Conservation (phyloP, 208 protist genomes). For the Lotmaria passim region DNA sequence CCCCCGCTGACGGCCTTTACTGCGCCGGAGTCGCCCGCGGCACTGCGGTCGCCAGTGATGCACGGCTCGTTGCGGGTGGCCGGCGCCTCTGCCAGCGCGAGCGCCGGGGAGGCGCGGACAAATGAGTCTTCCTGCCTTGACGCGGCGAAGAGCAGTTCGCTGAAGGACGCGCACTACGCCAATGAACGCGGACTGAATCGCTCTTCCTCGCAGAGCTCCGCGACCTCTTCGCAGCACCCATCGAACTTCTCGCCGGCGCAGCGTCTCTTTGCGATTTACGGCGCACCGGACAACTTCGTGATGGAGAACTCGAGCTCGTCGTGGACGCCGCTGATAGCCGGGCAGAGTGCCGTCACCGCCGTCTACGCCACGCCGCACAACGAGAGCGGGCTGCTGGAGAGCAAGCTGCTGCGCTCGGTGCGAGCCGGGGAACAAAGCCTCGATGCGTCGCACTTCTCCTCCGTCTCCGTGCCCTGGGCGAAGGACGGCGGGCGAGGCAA, state of each 20-base stretch:
- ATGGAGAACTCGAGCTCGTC: slow-evolving; percentile 20
- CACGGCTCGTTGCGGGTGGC: background rate
- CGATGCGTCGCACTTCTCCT: slow-evolving; percentile 6
- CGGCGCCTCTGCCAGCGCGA: background rate
- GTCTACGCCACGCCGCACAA: slow-evolving; percentile 5
- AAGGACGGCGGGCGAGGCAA: background rate
- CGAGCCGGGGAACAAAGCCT: slow-evolving; percentile 11
- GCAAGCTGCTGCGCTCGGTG: background rate
- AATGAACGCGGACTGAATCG: slow-evolving; percentile 7
- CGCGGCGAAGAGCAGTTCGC: slow-evolving; percentile 1
- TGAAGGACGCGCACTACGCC: background rate
- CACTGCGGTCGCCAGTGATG: background rate
- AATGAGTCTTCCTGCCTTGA: slow-evolving; percentile 5
- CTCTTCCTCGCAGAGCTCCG: slow-evolving; percentile 10
- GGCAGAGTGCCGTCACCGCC: background rate
- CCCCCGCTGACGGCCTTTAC: slow-evolving; percentile 27
- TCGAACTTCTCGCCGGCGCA: slow-evolving; percentile 13
- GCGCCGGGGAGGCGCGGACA: background rate
- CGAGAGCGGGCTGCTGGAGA: slow-evolving; percentile 11
- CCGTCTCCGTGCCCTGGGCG: slow-evolving; percentile 4
- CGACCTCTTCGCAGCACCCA: slow-evolving; percentile 1
- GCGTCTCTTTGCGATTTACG: slow-evolving; percentile 19
- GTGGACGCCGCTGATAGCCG: slow-evolving; percentile 10
- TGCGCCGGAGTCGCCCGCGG: background rate
- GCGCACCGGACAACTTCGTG: slow-evolving; percentile 8